phyloP scores from a whole-genome alignment of 2,329 filamentous ascomycete species.

The Sporothrix schenckii region DNA sequence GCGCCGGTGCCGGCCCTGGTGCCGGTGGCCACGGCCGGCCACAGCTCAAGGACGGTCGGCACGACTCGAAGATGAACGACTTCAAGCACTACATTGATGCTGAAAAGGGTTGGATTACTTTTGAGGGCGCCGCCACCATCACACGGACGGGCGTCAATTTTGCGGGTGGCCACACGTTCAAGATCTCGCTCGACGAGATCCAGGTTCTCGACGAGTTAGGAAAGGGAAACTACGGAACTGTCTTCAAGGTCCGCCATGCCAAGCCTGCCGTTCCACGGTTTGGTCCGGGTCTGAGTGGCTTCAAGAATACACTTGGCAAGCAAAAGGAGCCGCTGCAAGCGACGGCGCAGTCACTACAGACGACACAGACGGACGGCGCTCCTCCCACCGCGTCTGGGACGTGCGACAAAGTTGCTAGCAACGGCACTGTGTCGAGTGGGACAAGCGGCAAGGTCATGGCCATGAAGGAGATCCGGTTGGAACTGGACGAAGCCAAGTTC shows the following conservation, averaged over 20 bases:
- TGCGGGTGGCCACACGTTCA: slow-evolving; percentile 83
- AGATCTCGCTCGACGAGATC: slow-evolving; percentile 92
- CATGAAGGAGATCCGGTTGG: slow-evolving; percentile 97
- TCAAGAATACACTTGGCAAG: slow-evolving; percentile 42
- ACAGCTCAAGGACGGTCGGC: slow-evolving; percentile 44
- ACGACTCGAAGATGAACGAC: slow-evolving; percentile 58
- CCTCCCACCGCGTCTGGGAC: slow-evolving; percentile 36
- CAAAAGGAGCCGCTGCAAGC: neutral
- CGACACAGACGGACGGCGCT: slow-evolving; percentile 26
- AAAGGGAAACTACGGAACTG: slow-evolving; percentile 97
- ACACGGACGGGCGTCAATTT: slow-evolving; percentile 91
- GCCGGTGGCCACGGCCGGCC: slow-evolving; percentile 36
- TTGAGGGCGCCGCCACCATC: slow-evolving; percentile 89
- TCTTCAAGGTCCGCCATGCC: slow-evolving; percentile 92
- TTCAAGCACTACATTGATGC: slow-evolving; percentile 84
- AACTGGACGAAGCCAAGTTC: slow-evolving; percentile 96
- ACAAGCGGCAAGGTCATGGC: slow-evolving; percentile 86
- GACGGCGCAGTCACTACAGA: neutral
- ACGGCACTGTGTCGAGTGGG: slow-evolving; percentile 39
- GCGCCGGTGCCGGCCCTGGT: slow-evolving; percentile 31
- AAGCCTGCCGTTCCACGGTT: slow-evolving; percentile 63
- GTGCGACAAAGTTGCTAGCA: neutral
- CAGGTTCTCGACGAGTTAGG: slow-evolving; percentile 91
- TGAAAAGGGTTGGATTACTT: slow-evolving; percentile 86
- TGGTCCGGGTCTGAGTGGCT: slow-evolving; percentile 59